Conservation (phyloP, 345 rosid genomes). For the Salix dunnii region DNA sequence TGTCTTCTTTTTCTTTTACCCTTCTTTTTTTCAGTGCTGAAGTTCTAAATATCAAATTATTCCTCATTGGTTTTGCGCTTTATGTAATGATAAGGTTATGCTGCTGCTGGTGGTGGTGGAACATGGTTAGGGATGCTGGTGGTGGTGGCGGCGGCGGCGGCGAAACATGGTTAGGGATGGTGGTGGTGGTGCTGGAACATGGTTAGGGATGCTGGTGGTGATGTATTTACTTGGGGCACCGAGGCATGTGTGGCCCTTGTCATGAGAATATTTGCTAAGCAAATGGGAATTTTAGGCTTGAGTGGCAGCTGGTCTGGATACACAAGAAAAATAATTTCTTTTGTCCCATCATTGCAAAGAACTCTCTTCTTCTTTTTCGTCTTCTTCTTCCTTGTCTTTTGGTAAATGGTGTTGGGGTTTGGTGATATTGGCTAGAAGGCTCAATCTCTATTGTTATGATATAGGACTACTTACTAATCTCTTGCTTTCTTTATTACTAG, state of each 20-base stretch:
- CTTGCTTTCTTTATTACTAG: constrained; percentile 3
- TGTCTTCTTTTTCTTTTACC: not conserved
- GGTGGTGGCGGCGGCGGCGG: not conserved
- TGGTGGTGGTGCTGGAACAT: constrained; percentile 10
- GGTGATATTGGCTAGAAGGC: constrained; percentile 56
- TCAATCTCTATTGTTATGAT: constrained; percentile 29
- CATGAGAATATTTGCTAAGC: not conserved
- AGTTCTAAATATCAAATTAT: not conserved
- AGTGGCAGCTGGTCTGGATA: not conserved
- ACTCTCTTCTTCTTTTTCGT: constrained; percentile 14
- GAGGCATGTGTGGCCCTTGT: not conserved
- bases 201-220: constrained; percentile 7
- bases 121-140: constrained; percentile 2
- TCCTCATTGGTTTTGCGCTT: not conserved
- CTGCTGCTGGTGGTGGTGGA: not conserved
- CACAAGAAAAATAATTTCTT: constrained; percentile 8
- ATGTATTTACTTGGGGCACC: not conserved
- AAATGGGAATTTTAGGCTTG: constrained; percentile 5
- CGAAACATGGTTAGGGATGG: constrained; percentile 2
- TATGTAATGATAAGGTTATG: not conserved
- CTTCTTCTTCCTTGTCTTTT: constrained; percentile 10
- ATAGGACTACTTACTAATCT: not conserved
- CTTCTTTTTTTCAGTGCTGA: not conserved
- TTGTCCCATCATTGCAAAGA: constrained; percentile 3
- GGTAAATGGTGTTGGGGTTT: constrained; percentile 12